Evolutionary conservation across 306 rosid species (phyloP), one percentile per base, ranked within the genome.

Genomic region (Mucuna pruriens): DNA sequence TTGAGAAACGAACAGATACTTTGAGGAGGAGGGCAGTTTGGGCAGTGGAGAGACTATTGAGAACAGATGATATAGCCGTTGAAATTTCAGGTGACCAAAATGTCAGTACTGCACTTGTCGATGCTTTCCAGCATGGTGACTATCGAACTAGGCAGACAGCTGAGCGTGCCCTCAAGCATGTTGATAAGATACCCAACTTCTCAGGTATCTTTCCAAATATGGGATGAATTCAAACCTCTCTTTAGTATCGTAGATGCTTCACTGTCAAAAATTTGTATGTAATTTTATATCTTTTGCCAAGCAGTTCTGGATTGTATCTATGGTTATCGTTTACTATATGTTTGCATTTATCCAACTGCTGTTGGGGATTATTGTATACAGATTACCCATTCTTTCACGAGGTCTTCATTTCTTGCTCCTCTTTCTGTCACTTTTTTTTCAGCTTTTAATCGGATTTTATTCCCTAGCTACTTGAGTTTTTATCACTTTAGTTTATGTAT

Each of bases 81-180:
- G 97, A 92, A 57, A 92, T 93, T 71, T 90, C 99, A 26, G 91
- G 93, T 20, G 92, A 93, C 85, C 99, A 84, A 80, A 96, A 93
- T 55, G 86, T 96, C 83, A 89, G 92, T 69, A 92, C 99, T 29
- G 97, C 99, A 42, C 97, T 96, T 51, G 99, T 96, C 77, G 99
- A 96, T 25, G 98, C 99, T 58, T 96, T 93, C 90, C 98, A 96
- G 87, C 97, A 96, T 61, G 98, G 91, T 11, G 99, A 96, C 77
- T 88, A 86, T 72, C 89, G 94, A 86, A 96, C 99, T 68, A 85
- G 94, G 71, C 99, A 96, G 88, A 93, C 87, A 33, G 99, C 99
- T 7, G 99, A 96, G 86, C 93, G 85, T 70, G 99, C 99, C 74
- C 86, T 96, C 72, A 96, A 90, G 88, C 99, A 96, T 86, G 91